Percentiles rank a stretch among this genome's conserved stretches.
Evolutionary conservation across 805 yeast species (phyloP).

Genomic region (Citeromyces nyonsensis): DNA sequence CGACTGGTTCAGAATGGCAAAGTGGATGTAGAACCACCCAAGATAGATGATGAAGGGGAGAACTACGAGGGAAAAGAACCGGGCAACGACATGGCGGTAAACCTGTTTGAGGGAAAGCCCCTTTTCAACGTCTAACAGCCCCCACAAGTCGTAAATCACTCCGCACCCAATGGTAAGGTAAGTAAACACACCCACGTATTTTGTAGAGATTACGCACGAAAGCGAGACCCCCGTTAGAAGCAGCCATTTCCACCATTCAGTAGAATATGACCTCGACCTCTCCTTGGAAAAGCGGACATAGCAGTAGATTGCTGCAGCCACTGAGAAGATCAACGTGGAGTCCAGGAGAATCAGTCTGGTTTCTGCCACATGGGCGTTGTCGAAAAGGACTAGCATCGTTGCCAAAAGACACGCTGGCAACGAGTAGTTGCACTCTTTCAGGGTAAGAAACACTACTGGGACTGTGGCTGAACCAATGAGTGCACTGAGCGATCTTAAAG

Average conservation of each 20-base stretch:
- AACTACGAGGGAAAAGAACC: conserved; percentile 56
- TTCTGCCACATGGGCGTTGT: conserved; percentile 82
- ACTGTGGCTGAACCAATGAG: conserved; percentile 71
- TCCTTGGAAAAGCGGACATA: conserved; percentile 69
- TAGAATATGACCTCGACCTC: conserved; percentile 50
- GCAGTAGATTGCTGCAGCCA: conserved; percentile 65
- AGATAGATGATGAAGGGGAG: conserved; percentile 74
- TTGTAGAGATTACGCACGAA: conserved; percentile 88
- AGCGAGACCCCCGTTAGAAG: conserved; percentile 69
- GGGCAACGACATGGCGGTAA: conserved; percentile 56
- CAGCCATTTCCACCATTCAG: conserved; percentile 82
- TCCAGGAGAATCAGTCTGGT: conserved; percentile 85
- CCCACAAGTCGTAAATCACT: conserved; percentile 80
- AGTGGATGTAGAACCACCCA: conserved; percentile 88
- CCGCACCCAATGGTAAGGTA: conserved; percentile 80
- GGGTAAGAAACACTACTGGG: conserved; percentile 69
- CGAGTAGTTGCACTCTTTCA: conserved; percentile 74
- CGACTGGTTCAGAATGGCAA: conserved; percentile 62
- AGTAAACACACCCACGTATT: conserved; percentile 91
- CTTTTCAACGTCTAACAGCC: conserved; percentile 52
- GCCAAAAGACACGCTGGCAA: conserved; percentile 71
- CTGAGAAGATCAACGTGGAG: conserved; percentile 73
- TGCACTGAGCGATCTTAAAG: conserved; percentile 69
- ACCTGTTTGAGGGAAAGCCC: conserved; percentile 47
- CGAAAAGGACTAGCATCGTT: conserved; percentile 61